Evolutionary conservation across 2,329 filamentous ascomycete species (phyloP), one percentile per base, ranked within the genome.

Genomic region (Penicillium sp.): DNA sequence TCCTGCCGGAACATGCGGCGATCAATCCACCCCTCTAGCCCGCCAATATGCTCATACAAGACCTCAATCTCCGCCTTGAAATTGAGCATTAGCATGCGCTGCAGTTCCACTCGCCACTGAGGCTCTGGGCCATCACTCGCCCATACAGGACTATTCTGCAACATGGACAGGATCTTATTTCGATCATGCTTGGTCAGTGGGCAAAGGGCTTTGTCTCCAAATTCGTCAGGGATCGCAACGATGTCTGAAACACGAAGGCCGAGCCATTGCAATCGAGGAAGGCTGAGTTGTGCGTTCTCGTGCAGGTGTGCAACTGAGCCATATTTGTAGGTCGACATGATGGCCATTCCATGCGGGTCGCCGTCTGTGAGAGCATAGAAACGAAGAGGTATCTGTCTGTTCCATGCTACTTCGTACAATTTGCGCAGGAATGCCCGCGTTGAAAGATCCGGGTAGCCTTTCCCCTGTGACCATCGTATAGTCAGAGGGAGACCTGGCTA

Each of bases 361-460:
- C 78, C 79, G 59, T 88, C 85, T 21, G 84, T 78, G 2, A 88
- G 73, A 2, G 77, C 80, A 56, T 79, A 82, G 48, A 85, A 78
- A 8, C 74, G 75, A 13, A 29, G 44, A 72, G 7, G 71, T 22
- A 14, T 40, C 60, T 5, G 61, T 49, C 31, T 53, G 21, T 40
- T 54, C 24, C 51, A 68, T 68, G 21, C 55, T 57, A n/a, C 73
- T 5, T 68, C 71, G 50, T 71, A 72, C 22, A 84, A 62, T 24
- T 71, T 70, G 32, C 75, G 78, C 31, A 86, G 67, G 58, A 87
- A 81, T 2, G 72, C 72, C 36, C 84, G 77, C 8, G 84, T 85
- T 31, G 77, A 74, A 24, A 87, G 68, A 62, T 88, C 85, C 1
- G 85, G 85, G 61, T 87, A 87, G 3, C 85, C 85, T 76, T 87